These are phyloP conservation scores for Lasiosphaeria miniovina DNA, from an alignment of 495 filamentous ascomycete genomes.

Conservation along the genomic window DNA sequence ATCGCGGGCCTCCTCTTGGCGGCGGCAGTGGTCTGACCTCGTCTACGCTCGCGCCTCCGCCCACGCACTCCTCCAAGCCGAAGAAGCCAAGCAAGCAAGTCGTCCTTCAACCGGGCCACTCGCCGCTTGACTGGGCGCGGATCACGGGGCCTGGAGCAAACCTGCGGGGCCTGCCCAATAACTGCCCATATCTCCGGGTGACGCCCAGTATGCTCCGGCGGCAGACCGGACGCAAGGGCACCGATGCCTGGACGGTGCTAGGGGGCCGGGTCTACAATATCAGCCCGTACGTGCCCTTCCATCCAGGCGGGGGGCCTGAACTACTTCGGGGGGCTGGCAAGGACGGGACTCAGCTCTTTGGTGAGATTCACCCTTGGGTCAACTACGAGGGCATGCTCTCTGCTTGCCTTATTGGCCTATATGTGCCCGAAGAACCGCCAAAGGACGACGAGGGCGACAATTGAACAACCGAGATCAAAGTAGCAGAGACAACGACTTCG, in stretches of 20 bases:
- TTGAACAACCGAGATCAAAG: too few relatives aligned
- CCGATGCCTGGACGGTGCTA: conserved; percentile 84
- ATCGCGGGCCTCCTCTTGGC: conserved; percentile 23
- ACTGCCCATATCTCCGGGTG: conserved; percentile 54
- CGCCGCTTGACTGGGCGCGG: conserved; percentile 92
- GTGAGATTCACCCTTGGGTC: conserved; percentile 95
- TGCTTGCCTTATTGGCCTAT: conserved; percentile 79
- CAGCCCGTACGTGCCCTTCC: conserved; percentile 82
- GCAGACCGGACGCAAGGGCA: conserved; percentile 75
- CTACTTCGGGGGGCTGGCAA: conserved; percentile 75
- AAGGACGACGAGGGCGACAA: conserved; percentile 45
- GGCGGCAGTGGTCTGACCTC: conserved; percentile 2
- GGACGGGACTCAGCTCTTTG: conserved; percentile 77
- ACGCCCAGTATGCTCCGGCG: conserved; percentile 72
- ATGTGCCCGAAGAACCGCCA: conserved; percentile 72
- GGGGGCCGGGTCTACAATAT: conserved; percentile 92
- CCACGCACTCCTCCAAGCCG: conserved; percentile 45
- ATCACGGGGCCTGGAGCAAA: conserved; percentile 64
- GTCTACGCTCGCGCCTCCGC: conserved; percentile 39
- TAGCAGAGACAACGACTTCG: too few relatives aligned
- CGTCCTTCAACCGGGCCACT: conserved; percentile 78
- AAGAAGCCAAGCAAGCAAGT: conserved; percentile 56
- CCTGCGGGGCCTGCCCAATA: conserved; percentile 56
- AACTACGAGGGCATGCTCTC: conserved; percentile 93
- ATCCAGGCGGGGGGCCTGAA: conserved; percentile 88